A percentile compares a stretch with the other conserved stretches of the same genome.
Evolutionary conservation across 176 grass and related monocot species (phyloP).

Genomic region (Eleusine indica): DNA sequence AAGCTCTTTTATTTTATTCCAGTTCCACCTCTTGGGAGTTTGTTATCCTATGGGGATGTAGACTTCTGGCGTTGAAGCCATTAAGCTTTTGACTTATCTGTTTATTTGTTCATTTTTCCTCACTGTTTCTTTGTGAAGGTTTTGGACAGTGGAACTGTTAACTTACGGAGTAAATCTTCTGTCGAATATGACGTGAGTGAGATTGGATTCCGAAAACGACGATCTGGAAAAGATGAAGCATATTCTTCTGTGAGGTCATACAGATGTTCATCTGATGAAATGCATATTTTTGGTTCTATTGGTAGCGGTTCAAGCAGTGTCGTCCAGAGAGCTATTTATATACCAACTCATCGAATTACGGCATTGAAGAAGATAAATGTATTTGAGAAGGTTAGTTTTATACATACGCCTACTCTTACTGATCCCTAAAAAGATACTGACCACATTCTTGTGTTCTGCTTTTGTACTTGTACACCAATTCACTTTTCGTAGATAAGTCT

Average conservation of each 20-base stretch:
- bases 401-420: background rate
- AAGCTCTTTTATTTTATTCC: too few species aligned
- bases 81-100: too few species aligned
- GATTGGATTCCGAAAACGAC: conserved; percentile 64
- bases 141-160: conserved; percentile 75
- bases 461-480: background rate
- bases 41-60: too few species aligned
- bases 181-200: conserved; percentile 95
- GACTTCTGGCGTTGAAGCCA: background rate
- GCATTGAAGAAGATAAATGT: conserved; percentile 95
- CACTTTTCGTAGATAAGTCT: background rate
- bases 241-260: conserved; percentile 66
- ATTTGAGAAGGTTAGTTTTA: conserved; percentile 75
- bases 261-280: conserved; percentile 84
- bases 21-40: too few species aligned
- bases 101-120: conserved; percentile 8
- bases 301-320: conserved; percentile 88
- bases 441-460: background rate
- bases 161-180: conserved; percentile 80
- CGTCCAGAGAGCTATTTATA: conserved; percentile 78
- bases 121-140: conserved; percentile 52
- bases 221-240: conserved; percentile 48
- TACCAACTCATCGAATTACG: conserved; percentile 78
- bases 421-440: background rate
- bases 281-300: conserved; percentile 90